Evolutionary conservation across 2,329 filamentous ascomycete genomes (phyloP).

Genomic region (Thelonectria rubi): DNA sequence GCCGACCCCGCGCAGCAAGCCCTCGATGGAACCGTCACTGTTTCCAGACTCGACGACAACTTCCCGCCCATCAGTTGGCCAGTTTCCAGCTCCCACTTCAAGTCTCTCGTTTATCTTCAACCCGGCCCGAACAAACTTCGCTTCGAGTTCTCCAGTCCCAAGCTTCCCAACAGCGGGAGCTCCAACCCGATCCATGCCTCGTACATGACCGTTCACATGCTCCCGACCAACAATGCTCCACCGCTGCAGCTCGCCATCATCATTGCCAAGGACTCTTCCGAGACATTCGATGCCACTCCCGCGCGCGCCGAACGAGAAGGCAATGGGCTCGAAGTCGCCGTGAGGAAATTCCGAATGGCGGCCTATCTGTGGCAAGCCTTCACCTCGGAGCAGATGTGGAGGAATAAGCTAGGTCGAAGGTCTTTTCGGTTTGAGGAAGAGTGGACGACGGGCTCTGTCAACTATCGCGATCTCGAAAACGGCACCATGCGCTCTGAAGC

Average conservation of each 20-base stretch:
- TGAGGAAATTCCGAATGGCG: slow-evolving; percentile 92
- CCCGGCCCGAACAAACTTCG: slow-evolving; percentile 89
- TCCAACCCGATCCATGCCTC: slow-evolving; percentile 79
- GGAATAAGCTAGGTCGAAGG: slow-evolving; percentile 85
- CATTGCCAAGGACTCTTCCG: slow-evolving; percentile 86
- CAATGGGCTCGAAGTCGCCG: slow-evolving; percentile 80
- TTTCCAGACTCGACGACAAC: slow-evolving; percentile 83
- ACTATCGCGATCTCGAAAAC: slow-evolving; percentile 74
- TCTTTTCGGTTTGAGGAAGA: slow-evolving; percentile 94
- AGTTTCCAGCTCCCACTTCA: slow-evolving; percentile 89
- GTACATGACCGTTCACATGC: slow-evolving; percentile 84
- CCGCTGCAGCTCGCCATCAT: slow-evolving; percentile 91
- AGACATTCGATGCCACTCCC: slow-evolving; percentile 83
- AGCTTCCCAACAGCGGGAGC: slow-evolving; percentile 74
- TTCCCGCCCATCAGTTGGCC: slow-evolving; percentile 89
- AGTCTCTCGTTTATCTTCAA: slow-evolving; percentile 87
- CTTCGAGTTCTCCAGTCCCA: slow-evolving; percentile 87
- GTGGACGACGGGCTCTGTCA: slow-evolving; percentile 86
- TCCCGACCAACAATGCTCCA: slow-evolving; percentile 79
- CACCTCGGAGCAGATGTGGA: slow-evolving; percentile 94
- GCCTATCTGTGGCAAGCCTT: slow-evolving; percentile 98
- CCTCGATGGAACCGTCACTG: slow-evolving; percentile 80
- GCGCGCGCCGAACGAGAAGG: slow-evolving; percentile 80
- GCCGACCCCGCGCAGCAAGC: slow-evolving; percentile 74
- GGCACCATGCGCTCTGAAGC: slow-evolving; percentile 88